These are phyloP conservation scores for Fraxinus greggii DNA, from an alignment of 305 asterid species.

Conservation along the genomic window DNA sequence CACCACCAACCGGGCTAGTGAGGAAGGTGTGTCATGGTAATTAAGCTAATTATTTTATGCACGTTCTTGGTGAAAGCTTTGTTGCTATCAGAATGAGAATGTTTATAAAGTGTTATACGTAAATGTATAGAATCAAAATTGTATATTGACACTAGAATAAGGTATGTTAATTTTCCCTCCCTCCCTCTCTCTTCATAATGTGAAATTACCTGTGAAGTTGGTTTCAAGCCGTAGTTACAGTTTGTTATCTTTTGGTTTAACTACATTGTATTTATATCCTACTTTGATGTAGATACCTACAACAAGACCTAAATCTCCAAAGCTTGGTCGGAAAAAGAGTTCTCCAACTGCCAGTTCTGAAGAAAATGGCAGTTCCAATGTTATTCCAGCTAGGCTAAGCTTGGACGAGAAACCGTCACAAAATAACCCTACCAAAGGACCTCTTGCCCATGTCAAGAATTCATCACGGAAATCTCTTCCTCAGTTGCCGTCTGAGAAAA, in stretches of 20 bases:
- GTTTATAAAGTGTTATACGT: not conserved
- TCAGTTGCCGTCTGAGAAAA: constrained; percentile 67
- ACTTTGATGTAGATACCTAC: constrained; percentile 67
- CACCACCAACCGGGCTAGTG: not conserved
- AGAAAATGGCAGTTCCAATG: constrained; percentile 36
- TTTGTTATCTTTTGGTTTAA: not conserved
- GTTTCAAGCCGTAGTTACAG: not conserved
- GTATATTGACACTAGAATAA: not conserved
- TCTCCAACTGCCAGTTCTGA: constrained; percentile 46
- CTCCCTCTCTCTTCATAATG: not conserved
- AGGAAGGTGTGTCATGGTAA: not conserved
- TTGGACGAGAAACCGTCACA: constrained; percentile 57
- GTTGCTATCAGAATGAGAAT: not conserved
- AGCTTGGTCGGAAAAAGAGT: constrained; percentile 79
- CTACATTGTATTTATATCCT: not conserved
- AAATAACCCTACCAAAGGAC: constrained; percentile 37
- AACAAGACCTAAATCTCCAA: constrained; percentile 89
- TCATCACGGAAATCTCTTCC: constrained; percentile 81
- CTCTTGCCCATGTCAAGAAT: constrained; percentile 48
- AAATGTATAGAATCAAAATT: not conserved
- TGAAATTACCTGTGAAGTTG: not conserved
- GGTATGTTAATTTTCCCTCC: not conserved
- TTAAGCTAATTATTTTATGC: not conserved
- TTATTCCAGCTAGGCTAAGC: constrained; percentile 61
- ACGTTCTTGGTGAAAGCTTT: not conserved